Base-by-base conservation (phyloP, 805 yeast genomes). In the Lachancea lanzarotensis region DNA sequence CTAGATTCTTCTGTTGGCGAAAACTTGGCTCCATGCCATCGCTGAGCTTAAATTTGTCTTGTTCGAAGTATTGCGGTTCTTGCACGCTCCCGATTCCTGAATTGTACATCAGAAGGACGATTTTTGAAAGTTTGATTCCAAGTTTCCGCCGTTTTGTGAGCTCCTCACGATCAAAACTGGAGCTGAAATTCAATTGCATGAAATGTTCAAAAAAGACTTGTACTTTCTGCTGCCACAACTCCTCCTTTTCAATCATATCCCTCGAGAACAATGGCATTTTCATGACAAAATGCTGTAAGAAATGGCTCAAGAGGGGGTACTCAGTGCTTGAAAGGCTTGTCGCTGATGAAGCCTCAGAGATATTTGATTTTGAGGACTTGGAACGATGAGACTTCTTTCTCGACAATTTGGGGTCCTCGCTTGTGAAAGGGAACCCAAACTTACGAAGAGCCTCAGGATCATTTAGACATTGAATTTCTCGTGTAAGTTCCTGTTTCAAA, bases 191-290 rank as follows among this genome's bases (percentile, higher is more conserved):
- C 60, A 86, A 79, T 17, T 73, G 66, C 62, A 85, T 82, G 67
- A 93, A 81, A 45, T 82, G 76, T 58, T 89, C 95, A 56, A 83
- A 76, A 56, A 90, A 87, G 20, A 81, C 81, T 64, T 90, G 96
- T 0, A 89, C 81, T 39, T 82, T 81, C 38, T 69, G 71, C 41
- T 78, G 77, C 96, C 97, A 91, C 56, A 91, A 86, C 41, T 78
- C 78, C 35, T 75, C 74, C 36, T 76, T 72, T 34, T 73, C 66
- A 0, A 64, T 61, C 38, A 60, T 44, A 20, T 66, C 57, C 30
- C 56, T 53, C 1, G 80, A 63, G 27, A 93, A 68, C 56, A 89
- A 82, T 0, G 98, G 98, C 54, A 91, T 83, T 1, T 82, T 76
- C 42, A 72, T 69, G 2, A 90, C 63, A 48, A 81, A 82, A 36